Evolutionary conservation across 2,329 filamentous ascomycete genomes (phyloP).

Genomic region (Colletotrichum sp.): DNA sequence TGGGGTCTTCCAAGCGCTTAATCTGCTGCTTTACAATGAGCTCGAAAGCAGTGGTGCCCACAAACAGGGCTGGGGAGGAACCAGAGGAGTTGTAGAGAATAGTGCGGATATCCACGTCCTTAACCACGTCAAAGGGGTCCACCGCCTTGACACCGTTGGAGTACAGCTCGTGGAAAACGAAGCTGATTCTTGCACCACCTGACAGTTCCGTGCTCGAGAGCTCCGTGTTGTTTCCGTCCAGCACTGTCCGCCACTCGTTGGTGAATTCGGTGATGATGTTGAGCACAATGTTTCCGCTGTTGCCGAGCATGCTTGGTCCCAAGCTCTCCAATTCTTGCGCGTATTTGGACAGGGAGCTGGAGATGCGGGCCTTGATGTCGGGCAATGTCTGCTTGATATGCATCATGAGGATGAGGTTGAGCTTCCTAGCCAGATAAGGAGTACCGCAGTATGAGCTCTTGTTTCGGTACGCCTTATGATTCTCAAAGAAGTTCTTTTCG

Average conservation of each 20-base stretch:
- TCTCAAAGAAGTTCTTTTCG: conserved; percentile 97
- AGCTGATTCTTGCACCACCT: conserved; percentile 96
- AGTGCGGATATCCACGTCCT: conserved; percentile 96
- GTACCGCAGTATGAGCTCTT: conserved; percentile 99
- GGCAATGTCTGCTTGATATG: conserved; percentile 99
- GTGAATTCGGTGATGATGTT: conserved; percentile 99
- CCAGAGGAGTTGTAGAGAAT: conserved; percentile 99
- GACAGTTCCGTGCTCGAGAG: conserved; percentile 93
- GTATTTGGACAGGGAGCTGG: conserved; percentile 94
- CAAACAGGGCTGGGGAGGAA: conserved; percentile 93
- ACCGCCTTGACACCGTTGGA: conserved; percentile 97
- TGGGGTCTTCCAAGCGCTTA: conserved; percentile 93
- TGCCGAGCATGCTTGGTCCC: conserved; percentile 93
- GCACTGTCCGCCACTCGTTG: conserved; percentile 93
- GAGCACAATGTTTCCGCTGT: conserved; percentile 93
- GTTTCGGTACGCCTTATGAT: conserved; percentile 97
- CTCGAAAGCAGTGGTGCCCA: conserved; percentile 97
- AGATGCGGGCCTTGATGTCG: conserved; percentile 96
- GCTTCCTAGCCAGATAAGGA: conserved; percentile 92
- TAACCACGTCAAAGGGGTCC: conserved; percentile 96
- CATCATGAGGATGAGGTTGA: conserved; percentile 99
- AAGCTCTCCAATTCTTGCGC: conserved; percentile 78
- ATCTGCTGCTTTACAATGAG: conserved; percentile 99
- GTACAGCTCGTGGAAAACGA: conserved; percentile 99
- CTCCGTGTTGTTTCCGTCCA: conserved; percentile 97